phyloP scores from a whole-genome alignment of 805 yeast genomes.

The Myxozyma melibiosi region DNA sequence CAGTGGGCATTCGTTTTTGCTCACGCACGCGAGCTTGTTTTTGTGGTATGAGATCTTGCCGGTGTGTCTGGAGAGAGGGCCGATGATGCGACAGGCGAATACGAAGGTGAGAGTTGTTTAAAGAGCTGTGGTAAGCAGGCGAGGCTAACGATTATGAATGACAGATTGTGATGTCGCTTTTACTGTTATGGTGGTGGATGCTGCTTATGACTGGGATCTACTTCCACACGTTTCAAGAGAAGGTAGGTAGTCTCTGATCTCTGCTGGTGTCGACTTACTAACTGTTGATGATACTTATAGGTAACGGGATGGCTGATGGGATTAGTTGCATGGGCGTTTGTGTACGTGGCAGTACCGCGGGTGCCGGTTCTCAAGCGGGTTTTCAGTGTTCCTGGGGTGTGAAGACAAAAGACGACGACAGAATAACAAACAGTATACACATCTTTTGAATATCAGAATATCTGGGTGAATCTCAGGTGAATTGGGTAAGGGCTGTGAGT shows the following conservation, averaged over 20 bases:
- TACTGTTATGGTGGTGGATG: conserved; percentile 80
- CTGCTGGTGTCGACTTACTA: no score
- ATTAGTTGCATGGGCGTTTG: conserved; percentile 25
- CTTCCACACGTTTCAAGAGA: conserved; percentile 81
- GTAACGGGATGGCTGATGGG: conserved; percentile 33
- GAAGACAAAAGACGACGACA: background rate
- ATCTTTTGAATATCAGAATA: no score
- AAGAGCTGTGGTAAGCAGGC: background rate
- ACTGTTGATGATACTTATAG: no score
- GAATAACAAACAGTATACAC: no score
- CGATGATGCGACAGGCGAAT: conserved; percentile 21
- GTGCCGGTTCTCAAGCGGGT: conserved; percentile 2
- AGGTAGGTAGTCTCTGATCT: conserved; percentile 38
- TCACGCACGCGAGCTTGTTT: conserved; percentile 66
- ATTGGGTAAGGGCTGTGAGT: no score
- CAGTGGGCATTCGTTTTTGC: conserved; percentile 85
- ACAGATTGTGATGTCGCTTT: conserved; percentile 42
- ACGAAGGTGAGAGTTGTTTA: conserved; percentile 21
- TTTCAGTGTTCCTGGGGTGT: conserved; percentile 30
- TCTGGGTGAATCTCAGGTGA: no score
- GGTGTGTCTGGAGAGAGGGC: conserved; percentile 38
- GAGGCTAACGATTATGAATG: background rate
- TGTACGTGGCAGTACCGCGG: conserved; percentile 23
- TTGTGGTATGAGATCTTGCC: conserved; percentile 65
- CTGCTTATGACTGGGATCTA: conserved; percentile 77